These are phyloP conservation scores for Brassica balearica DNA, from an alignment of 441 rosid genomes.

Conservation along the genomic window DNA sequence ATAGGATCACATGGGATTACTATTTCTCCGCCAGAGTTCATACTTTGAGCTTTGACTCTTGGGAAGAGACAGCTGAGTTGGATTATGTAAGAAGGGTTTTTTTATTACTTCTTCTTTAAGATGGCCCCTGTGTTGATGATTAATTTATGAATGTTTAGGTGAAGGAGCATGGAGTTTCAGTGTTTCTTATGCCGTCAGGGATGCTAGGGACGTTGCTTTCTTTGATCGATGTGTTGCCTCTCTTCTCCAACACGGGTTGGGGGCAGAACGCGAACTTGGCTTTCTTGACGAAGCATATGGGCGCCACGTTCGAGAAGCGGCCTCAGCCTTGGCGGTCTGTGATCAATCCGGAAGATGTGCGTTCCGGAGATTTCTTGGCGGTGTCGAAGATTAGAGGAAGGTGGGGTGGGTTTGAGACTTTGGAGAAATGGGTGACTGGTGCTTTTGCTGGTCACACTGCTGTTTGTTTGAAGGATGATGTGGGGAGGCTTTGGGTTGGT, in stretches of 20 bases:
- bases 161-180: slow-evolving; percentile 88
- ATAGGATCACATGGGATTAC: slow-evolving; percentile 93
- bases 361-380: slow-evolving; percentile 89
- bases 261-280: slow-evolving; percentile 88
- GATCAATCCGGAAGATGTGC: slow-evolving; percentile 74
- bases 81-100: slow-evolving; percentile 65
- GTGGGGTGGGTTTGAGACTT: slow-evolving; percentile 98
- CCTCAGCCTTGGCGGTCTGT: slow-evolving; percentile 72
- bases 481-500: slow-evolving; percentile 96
- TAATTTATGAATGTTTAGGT: slow-evolving; percentile 49
- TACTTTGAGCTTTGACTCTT: slow-evolving; percentile 74
- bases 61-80: slow-evolving; percentile 91
- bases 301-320: slow-evolving; percentile 82
- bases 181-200: slow-evolving; percentile 94
- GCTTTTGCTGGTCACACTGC: slow-evolving; percentile 99
- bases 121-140: slow-evolving; percentile 1
- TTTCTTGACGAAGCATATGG: slow-evolving; percentile 85
- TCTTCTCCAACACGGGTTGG: slow-evolving; percentile 85
- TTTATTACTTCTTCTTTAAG: no score
- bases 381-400: slow-evolving; percentile 95
- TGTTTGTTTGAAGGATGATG: slow-evolving; percentile 91
- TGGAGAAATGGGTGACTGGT: slow-evolving; percentile 99
- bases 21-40: slow-evolving; percentile 85
- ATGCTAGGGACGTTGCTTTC: slow-evolving; percentile 90
- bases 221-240: slow-evolving; percentile 78